Percentiles rank a stretch among this genome's conserved stretches.
phyloP scores from a whole-genome alignment of 2,329 filamentous ascomycete species.

The Verticillium klebahnii region DNA sequence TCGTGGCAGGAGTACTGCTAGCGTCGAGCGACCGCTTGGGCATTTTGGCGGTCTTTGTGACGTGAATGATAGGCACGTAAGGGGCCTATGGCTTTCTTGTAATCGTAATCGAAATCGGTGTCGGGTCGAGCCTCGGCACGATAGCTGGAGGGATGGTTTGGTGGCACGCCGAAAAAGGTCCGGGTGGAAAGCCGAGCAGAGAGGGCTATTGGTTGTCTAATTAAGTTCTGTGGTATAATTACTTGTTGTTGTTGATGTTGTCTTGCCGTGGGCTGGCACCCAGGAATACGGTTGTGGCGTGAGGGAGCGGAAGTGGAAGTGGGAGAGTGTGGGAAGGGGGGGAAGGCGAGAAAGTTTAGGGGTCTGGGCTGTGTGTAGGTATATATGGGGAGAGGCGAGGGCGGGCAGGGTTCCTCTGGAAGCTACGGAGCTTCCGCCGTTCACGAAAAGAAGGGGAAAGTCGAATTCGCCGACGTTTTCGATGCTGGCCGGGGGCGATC shows the following conservation, averaged over 20 bases:
- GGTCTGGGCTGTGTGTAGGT: background rate
- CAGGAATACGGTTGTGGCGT: background rate
- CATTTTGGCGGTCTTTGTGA: constrained; percentile 20
- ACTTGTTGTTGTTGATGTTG: background rate
- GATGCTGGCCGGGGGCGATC: constrained; percentile 12
- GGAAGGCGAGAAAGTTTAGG: background rate
- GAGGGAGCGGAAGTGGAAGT: background rate
- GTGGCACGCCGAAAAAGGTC: background rate
- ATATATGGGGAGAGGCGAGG: background rate
- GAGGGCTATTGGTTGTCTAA: background rate
- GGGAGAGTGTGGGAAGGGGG: background rate
- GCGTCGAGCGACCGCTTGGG: constrained; percentile 32
- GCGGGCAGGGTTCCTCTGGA: background rate
- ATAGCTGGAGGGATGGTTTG: background rate
- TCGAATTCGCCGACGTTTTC: constrained; percentile 9
- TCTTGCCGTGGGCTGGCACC: background rate
- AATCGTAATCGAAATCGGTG: background rate
- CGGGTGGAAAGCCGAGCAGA: background rate
- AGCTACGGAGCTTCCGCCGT: background rate
- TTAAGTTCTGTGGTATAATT: background rate
- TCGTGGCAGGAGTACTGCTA: constrained; percentile 18
- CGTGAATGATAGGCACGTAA: background rate
- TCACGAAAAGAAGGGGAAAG: constrained; percentile 9
- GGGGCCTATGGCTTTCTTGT: background rate
- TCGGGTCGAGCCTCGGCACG: background rate